Percentiles rank a stretch among this genome's conserved stretches.
phyloP scores from a whole-genome alignment of 2,329 filamentous ascomycete genomes.

The Colletotrichum karsti region DNA sequence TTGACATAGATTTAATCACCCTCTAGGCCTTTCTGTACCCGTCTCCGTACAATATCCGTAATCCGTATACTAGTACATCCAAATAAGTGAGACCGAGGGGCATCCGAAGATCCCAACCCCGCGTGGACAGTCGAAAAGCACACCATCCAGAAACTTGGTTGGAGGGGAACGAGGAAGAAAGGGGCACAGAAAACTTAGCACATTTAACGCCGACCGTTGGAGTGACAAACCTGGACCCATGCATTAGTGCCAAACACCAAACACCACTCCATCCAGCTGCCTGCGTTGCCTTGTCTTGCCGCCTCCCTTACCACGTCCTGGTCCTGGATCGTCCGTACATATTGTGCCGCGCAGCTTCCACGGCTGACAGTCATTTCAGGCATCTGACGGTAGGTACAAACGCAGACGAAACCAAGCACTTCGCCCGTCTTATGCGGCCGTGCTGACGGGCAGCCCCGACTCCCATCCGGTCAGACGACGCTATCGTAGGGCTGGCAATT shows the following conservation, averaged over 20 bases:
- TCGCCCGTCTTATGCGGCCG: background rate
- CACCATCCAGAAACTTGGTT: background rate
- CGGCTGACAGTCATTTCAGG: background rate
- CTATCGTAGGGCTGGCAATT: too few species aligned
- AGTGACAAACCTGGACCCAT: conserved; percentile 6
- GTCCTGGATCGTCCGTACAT: background rate
- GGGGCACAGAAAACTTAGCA: background rate
- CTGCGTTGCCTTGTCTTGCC: background rate
- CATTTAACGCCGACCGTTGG: background rate
- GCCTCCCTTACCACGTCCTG: background rate
- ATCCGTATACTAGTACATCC: too few species aligned
- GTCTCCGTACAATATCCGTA: too few species aligned
- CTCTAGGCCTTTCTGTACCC: too few species aligned
- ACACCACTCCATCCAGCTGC: background rate
- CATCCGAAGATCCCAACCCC: too few species aligned
- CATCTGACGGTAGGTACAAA: conserved; percentile 32
- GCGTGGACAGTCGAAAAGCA: too few species aligned
- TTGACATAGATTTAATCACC: too few species aligned
- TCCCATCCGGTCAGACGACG: background rate
- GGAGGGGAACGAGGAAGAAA: background rate
- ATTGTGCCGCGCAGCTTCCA: background rate
- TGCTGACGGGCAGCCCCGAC: background rate
- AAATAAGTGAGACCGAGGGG: too few species aligned
- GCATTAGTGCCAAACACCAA: conserved; percentile 8
- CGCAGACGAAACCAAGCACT: conserved; percentile 30